Evolutionary conservation across 2,329 filamentous ascomycete species (phyloP).

Genomic region (Trichoderma lentiforme): DNA sequence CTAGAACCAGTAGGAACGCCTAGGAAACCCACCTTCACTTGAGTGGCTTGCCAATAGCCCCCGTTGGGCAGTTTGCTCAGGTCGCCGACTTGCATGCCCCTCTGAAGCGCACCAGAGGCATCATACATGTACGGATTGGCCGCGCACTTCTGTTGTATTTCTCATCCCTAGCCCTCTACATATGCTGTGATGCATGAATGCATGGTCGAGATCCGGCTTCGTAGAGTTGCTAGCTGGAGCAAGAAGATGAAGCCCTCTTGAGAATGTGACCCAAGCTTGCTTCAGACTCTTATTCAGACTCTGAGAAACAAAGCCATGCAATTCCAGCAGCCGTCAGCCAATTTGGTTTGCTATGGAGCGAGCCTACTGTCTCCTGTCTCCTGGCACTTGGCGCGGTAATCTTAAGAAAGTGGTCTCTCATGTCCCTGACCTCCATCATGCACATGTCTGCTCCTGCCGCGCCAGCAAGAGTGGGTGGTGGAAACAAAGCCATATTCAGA

Average conservation of each 20-base stretch:
- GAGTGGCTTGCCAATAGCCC: slow-evolving; percentile 4
- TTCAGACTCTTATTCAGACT: background rate
- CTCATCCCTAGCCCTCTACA: background rate
- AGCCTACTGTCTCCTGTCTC: background rate
- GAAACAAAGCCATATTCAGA: background rate
- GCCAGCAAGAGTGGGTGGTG: background rate
- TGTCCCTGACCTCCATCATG: background rate
- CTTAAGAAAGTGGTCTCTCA: too few relatives aligned
- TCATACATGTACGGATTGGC: background rate
- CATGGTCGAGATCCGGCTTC: background rate
- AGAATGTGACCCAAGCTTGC: background rate
- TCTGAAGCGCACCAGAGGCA: background rate
- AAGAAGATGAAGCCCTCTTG: background rate
- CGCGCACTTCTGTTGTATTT: background rate
- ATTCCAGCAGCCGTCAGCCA: background rate
- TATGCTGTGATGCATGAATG: background rate
- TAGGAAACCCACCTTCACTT: background rate
- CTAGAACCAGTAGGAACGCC: background rate
- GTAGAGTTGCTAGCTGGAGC: background rate
- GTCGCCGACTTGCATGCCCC: background rate
- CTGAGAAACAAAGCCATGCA: background rate
- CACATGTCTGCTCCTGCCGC: background rate
- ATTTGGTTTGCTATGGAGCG: background rate
- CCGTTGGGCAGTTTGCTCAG: background rate
- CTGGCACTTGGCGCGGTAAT: background rate